phyloP scores from a whole-genome alignment of 176 grass and related monocot genomes.

The Triticum turgidum region DNA sequence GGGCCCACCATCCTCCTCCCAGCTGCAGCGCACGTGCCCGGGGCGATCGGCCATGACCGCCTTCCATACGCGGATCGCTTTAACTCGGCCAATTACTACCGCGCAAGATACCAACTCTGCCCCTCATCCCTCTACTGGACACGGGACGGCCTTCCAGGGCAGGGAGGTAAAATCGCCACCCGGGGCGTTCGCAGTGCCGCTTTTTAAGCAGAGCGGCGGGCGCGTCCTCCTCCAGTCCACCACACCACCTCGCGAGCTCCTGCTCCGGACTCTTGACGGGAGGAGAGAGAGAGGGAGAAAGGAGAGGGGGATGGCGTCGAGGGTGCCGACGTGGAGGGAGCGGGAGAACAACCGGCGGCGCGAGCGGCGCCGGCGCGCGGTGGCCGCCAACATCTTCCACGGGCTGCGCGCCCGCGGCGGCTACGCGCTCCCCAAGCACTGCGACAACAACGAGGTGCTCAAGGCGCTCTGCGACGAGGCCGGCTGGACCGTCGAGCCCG shows the following conservation, averaged over 20 bases:
- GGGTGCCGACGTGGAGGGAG: constrained; percentile 96
- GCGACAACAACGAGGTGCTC: constrained; percentile 99
- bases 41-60: no score
- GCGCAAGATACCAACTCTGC: background rate
- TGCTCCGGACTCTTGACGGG: background rate
- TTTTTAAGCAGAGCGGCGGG: background rate
- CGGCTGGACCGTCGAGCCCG: constrained; percentile 82
- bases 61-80: no score
- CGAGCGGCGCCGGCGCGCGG: constrained; percentile 81
- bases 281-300: background rate
- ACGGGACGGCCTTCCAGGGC: background rate
- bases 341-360: constrained; percentile 93
- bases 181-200: no score
- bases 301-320: background rate
- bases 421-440: constrained; percentile 97
- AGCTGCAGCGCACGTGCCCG: no score
- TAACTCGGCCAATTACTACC: no score
- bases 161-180: background rate
- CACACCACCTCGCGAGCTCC: background rate
- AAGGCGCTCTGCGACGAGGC: constrained; percentile 99
- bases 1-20: no score
- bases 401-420: constrained; percentile 84
- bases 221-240: background rate
- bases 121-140: background rate
- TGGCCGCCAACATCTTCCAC: constrained; percentile 87